These are phyloP conservation scores for Parsonsia alboflavescens DNA, from an alignment of 257 asterid species.

Conservation along the genomic window DNA sequence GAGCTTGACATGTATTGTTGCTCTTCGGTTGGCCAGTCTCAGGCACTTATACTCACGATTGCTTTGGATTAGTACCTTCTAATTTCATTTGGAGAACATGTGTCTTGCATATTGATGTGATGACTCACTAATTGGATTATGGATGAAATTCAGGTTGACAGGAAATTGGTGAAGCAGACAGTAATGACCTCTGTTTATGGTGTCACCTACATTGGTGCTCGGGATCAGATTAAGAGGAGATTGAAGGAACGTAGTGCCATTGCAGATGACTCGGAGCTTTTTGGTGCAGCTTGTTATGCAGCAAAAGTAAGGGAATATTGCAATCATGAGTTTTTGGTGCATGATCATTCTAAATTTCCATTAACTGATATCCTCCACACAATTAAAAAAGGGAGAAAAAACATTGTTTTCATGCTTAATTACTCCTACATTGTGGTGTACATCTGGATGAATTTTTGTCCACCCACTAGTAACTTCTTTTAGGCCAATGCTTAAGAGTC, in stretches of 20 bases:
- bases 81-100: background rate
- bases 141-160: constrained; percentile 65
- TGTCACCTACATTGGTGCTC: constrained; percentile 95
- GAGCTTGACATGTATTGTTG: background rate
- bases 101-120: background rate
- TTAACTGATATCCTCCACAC: background rate
- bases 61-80: background rate
- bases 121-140: constrained; percentile 1
- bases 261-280: constrained; percentile 63
- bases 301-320: constrained; percentile 61
- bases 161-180: constrained; percentile 97
- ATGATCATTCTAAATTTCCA: background rate
- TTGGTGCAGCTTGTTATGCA: constrained; percentile 86
- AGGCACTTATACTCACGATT: background rate
- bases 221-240: constrained; percentile 90
- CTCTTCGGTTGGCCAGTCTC: background rate
- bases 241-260: constrained; percentile 75
- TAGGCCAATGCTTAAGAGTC: background rate
- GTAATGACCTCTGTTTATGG: constrained; percentile 99
- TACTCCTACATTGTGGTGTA: background rate
- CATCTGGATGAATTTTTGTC: background rate
- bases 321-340: background rate
- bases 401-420: background rate
- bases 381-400: background rate
- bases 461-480: background rate